Base-by-base conservation (phyloP, 208 protist genomes). In the Wallacemonas collosoma region DNA sequence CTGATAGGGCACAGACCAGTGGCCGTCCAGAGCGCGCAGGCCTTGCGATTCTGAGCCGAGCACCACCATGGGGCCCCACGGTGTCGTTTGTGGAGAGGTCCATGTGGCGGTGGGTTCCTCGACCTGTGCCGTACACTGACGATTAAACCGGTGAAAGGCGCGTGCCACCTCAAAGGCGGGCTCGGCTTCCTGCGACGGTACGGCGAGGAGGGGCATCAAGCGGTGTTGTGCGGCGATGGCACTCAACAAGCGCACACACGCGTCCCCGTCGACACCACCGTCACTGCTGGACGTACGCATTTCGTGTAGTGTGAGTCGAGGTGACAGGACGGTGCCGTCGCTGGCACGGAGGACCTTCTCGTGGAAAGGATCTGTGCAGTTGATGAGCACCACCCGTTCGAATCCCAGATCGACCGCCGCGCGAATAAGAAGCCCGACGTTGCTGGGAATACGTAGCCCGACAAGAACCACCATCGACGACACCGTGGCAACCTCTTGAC, bases 281-380 rank as follows among this genome's bases (percentile, higher is more conserved):
- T 17, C 41, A 12, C 38, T 63, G 36, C 56, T 56, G 35, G 71
- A 50, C 38, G 54, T 38, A 47, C 50, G 40, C 40, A 77, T 48
- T 63, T 90, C 80, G 61, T 84, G 90, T 12, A 93, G 3, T 56
- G 85, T 83, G 51, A 94, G 54, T 26, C 71, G 55, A 17, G 88
- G 85, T 12, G 81, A 82, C 62, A 88, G 84, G 14, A 81, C 83
- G 38, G 83, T 73, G 40, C 91, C 91, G n/a, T 87, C 87, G 73
- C 91, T 93, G 9, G 88, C 88, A n/a, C 91, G 91, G 50, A 96
- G 55, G 51, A 92, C 89, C 72, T 96, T 96, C 75, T 96, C 91
- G 45, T 91, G 77, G 43, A 87, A 82, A 8, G 83, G 56, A 73
- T 96, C 91, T 1, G 82, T 81, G 74, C 89, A 92, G 80, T 91